Evolutionary conservation across 495 filamentous ascomycete species (phyloP), one percentile per base, ranked within the genome.

Genomic region (Neurospora tetraspora): DNA sequence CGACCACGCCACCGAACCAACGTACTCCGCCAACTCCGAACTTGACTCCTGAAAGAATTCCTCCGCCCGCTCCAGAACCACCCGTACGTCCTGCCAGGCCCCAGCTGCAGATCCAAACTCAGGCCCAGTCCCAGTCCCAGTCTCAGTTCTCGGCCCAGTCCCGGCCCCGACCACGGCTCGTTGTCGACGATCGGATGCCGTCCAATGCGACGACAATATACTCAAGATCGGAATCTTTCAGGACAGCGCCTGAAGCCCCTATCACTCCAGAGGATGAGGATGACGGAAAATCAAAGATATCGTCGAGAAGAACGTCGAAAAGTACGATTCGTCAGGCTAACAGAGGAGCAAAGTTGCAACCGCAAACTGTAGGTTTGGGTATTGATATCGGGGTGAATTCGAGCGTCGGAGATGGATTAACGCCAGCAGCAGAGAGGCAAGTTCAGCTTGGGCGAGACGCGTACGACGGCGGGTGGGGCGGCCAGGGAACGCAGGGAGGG

Each of bases 21-120:
- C 86, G 86, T 69, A 91, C 89, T 73, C 92, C 91, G 31, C 91
- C 90, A 20, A 94, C 81, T 10, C 91, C 91, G 12, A 91, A 93
- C 43, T 87, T 90, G 42, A 94, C 81, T 4, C 91, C 91, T 7
- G 91, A 94, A 77, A 86, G 89, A 34, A 92, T 65, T 16, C 27
- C 53, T 18, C 53, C 14, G 3, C 27, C 91, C 23, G 91, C 91
- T 71, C 91, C 92, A 43, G 86, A 86, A 70, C 73, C 77, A 69
- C 76, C 75, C 11, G 76, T 72, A 40, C 78, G 79, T 73, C 80
- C 74, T 47, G 74, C 80, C 39, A 83, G 80, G 71, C 77, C 81
- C 23, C 83, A 84, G 8, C 85, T 84, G 36, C 69, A 70, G 31
- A 16, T 82, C 7, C 53, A 65, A 65, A 65, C 53, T 2, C 47